Percentiles rank a stretch among this genome's conserved stretches.
Conservation (phyloP, 2,329 filamentous ascomycete genomes). For the Daldinia sp. region DNA sequence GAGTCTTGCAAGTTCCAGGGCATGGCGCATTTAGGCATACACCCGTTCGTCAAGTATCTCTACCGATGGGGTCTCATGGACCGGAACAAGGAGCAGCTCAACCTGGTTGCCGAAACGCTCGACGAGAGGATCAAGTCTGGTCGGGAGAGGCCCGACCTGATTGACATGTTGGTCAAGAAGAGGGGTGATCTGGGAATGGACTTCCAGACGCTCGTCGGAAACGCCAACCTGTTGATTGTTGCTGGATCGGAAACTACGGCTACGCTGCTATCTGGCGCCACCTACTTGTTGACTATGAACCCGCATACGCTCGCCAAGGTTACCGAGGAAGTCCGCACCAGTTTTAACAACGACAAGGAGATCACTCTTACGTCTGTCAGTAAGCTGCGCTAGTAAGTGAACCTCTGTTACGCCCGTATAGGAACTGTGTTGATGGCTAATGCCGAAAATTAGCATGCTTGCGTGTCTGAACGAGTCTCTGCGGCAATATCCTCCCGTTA, state of each 20-base stretch:
- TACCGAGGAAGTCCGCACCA: slow-evolving; percentile 54
- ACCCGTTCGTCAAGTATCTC: background rate
- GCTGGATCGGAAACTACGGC: slow-evolving; percentile 43
- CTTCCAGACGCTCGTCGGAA: slow-evolving; percentile 23
- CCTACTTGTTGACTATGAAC: slow-evolving; percentile 54
- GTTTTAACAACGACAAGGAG: slow-evolving; percentile 54
- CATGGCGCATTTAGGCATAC: slow-evolving; percentile 15
- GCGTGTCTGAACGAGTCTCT: slow-evolving; percentile 58
- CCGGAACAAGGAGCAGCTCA: slow-evolving; percentile 16
- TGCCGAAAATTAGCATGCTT: slow-evolving; percentile 44
- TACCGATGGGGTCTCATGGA: background rate
- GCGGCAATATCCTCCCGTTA: slow-evolving; percentile 55
- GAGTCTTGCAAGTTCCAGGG: background rate
- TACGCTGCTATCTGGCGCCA: slow-evolving; percentile 32
- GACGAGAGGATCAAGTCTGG: slow-evolving; percentile 40
- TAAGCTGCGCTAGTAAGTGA: slow-evolving; percentile 49
- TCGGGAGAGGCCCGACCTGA: slow-evolving; percentile 46
- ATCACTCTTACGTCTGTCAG: slow-evolving; percentile 53
- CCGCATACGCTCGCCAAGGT: slow-evolving; percentile 50
- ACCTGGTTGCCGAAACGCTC: slow-evolving; percentile 25
- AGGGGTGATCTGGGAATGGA: slow-evolving; percentile 39
- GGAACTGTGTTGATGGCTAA: background rate
- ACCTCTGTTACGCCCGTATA: no score
- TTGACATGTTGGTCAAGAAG: slow-evolving; percentile 45
- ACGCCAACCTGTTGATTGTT: slow-evolving; percentile 27